These are phyloP conservation scores for Lentinula sp. DNA, from an alignment of 768 basidiomycete species.

Conservation along the genomic window DNA sequence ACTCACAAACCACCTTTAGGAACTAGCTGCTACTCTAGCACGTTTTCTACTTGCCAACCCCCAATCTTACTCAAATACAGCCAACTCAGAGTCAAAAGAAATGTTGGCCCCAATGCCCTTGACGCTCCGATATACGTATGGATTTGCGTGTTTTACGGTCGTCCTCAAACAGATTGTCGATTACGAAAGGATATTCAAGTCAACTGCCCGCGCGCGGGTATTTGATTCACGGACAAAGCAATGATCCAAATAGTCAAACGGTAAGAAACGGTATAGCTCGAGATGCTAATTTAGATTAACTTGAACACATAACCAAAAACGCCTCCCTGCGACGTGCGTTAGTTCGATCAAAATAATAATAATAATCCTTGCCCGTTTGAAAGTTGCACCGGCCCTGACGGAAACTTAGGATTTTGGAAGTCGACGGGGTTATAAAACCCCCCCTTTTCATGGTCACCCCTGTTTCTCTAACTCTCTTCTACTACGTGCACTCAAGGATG, in stretches of 20 bases:
- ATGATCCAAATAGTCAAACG: not conserved
- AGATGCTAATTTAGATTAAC: not conserved
- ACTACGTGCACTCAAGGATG: not conserved
- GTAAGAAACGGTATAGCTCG: not conserved
- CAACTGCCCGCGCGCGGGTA: not conserved
- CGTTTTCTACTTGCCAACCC: too few relatives aligned
- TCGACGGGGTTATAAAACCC: not conserved
- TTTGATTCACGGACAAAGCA: not conserved
- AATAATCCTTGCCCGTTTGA: not conserved
- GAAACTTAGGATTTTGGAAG: not conserved
- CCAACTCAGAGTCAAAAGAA: too few relatives aligned
- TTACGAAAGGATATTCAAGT: not conserved
- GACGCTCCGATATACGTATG: too few relatives aligned
- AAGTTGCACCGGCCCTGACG: not conserved
- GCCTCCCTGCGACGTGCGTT: not conserved
- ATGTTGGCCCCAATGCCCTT: too few relatives aligned
- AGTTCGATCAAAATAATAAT: not conserved
- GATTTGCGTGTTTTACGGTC: not conserved
- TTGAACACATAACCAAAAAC: not conserved
- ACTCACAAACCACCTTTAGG: too few relatives aligned
- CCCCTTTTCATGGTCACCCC: not conserved
- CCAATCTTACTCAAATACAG: too few relatives aligned
- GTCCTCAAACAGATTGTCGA: not conserved
- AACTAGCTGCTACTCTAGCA: too few relatives aligned
- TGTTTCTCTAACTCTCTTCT: not conserved